Base-by-base conservation (phyloP, 257 asterid genomes). In the Mitragyna speciosa region DNA sequence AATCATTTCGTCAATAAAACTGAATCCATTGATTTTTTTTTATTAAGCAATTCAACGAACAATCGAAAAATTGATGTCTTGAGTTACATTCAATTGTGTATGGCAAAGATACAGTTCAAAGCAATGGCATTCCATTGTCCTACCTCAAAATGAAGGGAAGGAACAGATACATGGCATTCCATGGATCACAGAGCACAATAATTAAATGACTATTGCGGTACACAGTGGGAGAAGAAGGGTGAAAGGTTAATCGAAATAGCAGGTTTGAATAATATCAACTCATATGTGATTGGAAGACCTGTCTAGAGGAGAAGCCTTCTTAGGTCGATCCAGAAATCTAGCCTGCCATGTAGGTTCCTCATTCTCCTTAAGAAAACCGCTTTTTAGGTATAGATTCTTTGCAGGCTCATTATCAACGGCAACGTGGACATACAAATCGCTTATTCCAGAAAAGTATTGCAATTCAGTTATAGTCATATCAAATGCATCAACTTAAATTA, bases 301-400 rank as follows among this genome's bases (percentile, higher is more conserved):
- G 85, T 85, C 99, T 98, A 93, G 75, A 95, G 78, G 52, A 95
- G 94, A 86, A 92, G 90, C 87, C 99, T 87, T 70, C 96, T 83
- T 30, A n/a, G 97, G 97, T 65, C 99, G 94, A 85, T 92, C 99
- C 54, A 91, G 76, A 75, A 90, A 95, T 92, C 98, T 83, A 24
- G 99, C 99, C 91, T 90, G 93, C 97, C 97, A 92, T 6, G 99
- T 96, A 70, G 98, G 97, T 83, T 95, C 99, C 24, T 95, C 99
- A 0, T 89, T 92, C 89, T 95, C 98, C 0, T 75, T 54, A n/a
- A 86, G 85, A 85, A 95, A 95, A 59, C 98, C 97, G 82, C 98
- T 85, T 84, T 95, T 95, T 75, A 83, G 26, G 90, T 95, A 95
- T 59, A 95, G 87, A 76, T 90, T 93, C 86, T 87, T 89, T 17